Conservation (phyloP, 169 alveolate genomes). For the Babesia sp. region DNA sequence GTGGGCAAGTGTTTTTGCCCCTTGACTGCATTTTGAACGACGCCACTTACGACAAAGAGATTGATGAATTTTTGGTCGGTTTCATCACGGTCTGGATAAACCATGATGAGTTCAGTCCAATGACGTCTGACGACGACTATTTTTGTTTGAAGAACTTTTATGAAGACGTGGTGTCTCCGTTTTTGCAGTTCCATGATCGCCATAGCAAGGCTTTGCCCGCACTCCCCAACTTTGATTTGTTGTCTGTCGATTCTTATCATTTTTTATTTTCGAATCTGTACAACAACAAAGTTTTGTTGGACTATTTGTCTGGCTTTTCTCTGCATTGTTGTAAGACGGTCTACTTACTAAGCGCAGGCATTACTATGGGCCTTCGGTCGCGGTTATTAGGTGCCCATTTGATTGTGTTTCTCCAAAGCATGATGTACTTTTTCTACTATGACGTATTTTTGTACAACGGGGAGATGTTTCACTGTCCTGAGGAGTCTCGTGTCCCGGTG, state of each 20-base stretch:
- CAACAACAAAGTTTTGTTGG: constrained; percentile 26
- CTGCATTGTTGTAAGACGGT: constrained; percentile 39
- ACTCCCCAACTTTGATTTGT: constrained; percentile 2
- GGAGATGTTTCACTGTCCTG: constrained; percentile 6
- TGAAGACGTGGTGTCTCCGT: constrained; percentile 25
- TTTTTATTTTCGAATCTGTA: constrained; percentile 48
- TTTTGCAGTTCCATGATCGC: not conserved
- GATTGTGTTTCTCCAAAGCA: constrained; percentile 47
- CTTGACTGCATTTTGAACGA: constrained; percentile 26
- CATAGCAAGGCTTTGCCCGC: not conserved
- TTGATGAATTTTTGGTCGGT: constrained; percentile 63
- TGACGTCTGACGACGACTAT: constrained; percentile 53
- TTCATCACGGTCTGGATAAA: constrained; percentile 50
- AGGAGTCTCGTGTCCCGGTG: not conserved
- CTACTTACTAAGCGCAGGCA: constrained; percentile 60
- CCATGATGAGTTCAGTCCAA: constrained; percentile 14
- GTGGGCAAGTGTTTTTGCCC: not conserved
- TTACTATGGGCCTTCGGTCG: constrained; percentile 57
- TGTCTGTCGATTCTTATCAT: constrained; percentile 26
- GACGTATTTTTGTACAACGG: constrained; percentile 32
- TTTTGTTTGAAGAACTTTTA: constrained; percentile 19
- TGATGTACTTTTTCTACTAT: constrained; percentile 36
- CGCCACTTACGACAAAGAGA: constrained; percentile 41
- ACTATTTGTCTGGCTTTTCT: constrained; percentile 14
- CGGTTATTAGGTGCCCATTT: constrained; percentile 50